Percentiles rank a stretch among this genome's conserved stretches.
Evolutionary conservation across 2,329 filamentous ascomycete genomes (phyloP).

Genomic region (Pseudogymnoascus sp.): DNA sequence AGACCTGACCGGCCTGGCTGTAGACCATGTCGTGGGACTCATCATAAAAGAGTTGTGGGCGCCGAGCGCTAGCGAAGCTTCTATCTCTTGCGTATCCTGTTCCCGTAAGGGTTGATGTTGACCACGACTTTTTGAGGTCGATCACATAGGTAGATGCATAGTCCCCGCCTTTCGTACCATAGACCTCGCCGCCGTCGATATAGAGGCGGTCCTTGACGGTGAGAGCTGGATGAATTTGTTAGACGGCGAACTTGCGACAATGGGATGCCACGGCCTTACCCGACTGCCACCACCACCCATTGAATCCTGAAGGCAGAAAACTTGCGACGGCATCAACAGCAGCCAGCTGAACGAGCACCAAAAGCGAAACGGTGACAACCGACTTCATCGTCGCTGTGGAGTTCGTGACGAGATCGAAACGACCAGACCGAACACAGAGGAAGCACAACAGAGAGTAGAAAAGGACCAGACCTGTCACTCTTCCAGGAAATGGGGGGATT

Average conservation of each 20-base stretch:
- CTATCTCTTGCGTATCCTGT: neutral
- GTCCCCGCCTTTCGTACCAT: neutral
- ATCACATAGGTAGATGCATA: conserved; percentile 13
- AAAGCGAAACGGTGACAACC: neutral
- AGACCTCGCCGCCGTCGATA: neutral
- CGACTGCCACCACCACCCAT: neutral
- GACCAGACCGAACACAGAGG: neutral
- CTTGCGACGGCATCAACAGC: neutral
- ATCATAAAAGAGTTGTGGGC: neutral
- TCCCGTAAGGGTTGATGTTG: conserved; percentile 11
- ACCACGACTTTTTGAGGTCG: conserved; percentile 15
- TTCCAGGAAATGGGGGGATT: neutral
- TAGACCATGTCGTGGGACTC: conserved; percentile 4
- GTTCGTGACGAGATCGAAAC: neutral
- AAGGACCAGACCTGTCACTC: neutral
- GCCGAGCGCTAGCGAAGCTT: neutral
- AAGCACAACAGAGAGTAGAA: neutral
- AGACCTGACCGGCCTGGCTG: neutral
- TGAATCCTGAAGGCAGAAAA: neutral
- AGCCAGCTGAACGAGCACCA: neutral
- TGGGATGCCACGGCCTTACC: neutral
- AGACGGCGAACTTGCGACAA: neutral
- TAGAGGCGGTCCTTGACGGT: neutral
- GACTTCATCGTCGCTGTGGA: conserved; percentile 4
- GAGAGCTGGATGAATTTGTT: neutral